A percentile compares a stretch with the other conserved stretches of the same genome.
phyloP scores from a whole-genome alignment of 495 filamentous ascomycete species.

The Aspergillus taichungensis region DNA sequence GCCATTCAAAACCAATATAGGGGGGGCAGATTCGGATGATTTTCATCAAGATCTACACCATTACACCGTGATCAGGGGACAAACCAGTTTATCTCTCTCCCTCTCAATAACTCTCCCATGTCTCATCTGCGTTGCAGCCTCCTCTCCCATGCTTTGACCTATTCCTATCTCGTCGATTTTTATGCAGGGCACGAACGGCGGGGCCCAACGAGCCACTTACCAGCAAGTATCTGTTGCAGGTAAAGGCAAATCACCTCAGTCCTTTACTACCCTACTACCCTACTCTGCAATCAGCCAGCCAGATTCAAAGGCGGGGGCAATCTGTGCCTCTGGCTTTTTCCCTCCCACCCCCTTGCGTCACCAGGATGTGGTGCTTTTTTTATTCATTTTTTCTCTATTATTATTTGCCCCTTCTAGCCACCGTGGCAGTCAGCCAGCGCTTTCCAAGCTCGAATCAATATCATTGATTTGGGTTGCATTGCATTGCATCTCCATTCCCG shows the following conservation, averaged over 20 bases:
- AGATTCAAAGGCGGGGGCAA: not conserved
- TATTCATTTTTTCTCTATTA: not conserved
- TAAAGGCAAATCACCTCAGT: no score
- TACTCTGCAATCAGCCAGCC: no score
- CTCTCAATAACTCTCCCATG: not conserved
- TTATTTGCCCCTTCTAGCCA: not conserved
- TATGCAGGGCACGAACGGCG: conserved; percentile 6
- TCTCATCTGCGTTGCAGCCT: conserved; percentile 4
- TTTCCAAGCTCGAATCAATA: conserved; percentile 8
- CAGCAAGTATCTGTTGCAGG: no score
- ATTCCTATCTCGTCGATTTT: conserved; percentile 7
- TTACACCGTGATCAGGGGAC: not conserved
- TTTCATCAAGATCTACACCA: not conserved
- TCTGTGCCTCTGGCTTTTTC: not conserved
- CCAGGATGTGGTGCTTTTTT: not conserved
- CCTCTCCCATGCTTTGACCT: conserved; percentile 8
- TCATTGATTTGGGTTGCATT: conserved; percentile 19
- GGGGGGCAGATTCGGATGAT: not conserved
- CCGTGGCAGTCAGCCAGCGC: conserved; percentile 4
- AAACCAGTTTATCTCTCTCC: not conserved
- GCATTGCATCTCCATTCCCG: conserved; percentile 14
- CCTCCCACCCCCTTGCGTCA: no score
- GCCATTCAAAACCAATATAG: no score
- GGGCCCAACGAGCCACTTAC: no score
- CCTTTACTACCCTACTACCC: no score